Evolutionary conservation across 1,284 basidiomycete genomes (phyloP).

Genomic region (Austroboletus novae-zelandiae): DNA sequence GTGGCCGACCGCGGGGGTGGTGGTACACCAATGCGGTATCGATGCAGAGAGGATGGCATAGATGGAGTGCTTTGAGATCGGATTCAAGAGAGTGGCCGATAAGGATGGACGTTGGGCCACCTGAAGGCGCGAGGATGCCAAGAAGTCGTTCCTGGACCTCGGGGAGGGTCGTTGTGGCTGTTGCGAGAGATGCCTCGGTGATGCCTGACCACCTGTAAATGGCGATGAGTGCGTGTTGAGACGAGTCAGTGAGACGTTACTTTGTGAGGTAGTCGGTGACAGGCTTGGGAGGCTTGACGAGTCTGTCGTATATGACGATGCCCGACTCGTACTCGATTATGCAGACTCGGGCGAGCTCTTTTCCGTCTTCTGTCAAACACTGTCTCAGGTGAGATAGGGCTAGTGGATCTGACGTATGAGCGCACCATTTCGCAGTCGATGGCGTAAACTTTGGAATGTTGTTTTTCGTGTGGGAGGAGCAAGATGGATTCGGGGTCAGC

Average conservation of each 20-base stretch:
- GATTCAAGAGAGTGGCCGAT: constrained; percentile 94
- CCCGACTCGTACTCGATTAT: constrained; percentile 75
- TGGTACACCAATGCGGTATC: constrained; percentile 88
- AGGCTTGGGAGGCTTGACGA: constrained; percentile 82
- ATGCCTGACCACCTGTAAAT: constrained; percentile 82
- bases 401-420: not conserved
- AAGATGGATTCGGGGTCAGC: constrained; percentile 35
- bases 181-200: constrained; percentile 66
- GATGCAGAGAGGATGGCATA: constrained; percentile 81
- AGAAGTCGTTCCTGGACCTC: constrained; percentile 75
- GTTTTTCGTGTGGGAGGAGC: constrained; percentile 22
- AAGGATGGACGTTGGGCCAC: constrained; percentile 73
- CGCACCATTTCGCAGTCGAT: constrained; percentile 95
- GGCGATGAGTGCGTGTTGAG: not conserved
- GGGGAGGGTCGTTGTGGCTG: constrained; percentile 71
- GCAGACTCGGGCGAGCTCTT: constrained; percentile 82
- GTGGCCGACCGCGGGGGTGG: constrained; percentile 85
- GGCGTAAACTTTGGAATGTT: constrained; percentile 52
- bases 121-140: constrained; percentile 44
- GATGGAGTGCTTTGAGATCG: constrained; percentile 80
- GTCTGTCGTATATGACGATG: constrained; percentile 76
- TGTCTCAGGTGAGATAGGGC: constrained; percentile 30
- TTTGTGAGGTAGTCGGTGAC: constrained; percentile 86
- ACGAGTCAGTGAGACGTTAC: constrained; percentile 37
- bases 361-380: constrained; percentile 85